Conservation (phyloP, 1,284 basidiomycete species). For the Ceratobasidium sp. region DNA sequence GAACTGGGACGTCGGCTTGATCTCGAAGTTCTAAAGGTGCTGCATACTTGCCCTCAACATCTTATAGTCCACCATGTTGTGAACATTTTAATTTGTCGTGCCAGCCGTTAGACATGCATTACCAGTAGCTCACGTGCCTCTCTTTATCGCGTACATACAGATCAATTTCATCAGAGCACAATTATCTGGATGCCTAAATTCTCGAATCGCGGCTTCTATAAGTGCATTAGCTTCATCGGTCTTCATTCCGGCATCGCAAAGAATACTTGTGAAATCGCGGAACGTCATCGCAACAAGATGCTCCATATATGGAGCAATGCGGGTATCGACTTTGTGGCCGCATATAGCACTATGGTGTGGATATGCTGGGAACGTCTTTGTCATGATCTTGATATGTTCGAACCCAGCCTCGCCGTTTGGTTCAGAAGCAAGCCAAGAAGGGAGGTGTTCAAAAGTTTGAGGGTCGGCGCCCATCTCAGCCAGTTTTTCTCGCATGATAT, state of each 20-base stretch:
- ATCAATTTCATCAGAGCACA: constrained; percentile 4
- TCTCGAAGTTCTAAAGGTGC: no score
- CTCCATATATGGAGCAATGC: constrained; percentile 5
- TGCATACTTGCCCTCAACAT: no score
- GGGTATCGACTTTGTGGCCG: constrained; percentile 7
- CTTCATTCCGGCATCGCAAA: constrained; percentile 17
- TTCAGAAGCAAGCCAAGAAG: constrained; percentile 22
- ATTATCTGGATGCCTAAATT: constrained; percentile 22
- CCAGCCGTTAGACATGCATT: background rate
- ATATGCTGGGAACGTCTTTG: constrained; percentile 7
- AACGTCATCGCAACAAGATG: background rate
- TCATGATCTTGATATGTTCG: background rate
- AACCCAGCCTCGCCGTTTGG: background rate
- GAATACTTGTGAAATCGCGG: constrained; percentile 7
- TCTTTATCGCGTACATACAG: constrained; percentile 29
- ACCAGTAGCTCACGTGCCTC: background rate
- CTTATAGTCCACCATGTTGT: no score
- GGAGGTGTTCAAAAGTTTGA: constrained; percentile 1
- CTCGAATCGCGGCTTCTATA: constrained; percentile 9
- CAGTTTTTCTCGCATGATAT: background rate
- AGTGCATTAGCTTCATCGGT: constrained; percentile 9
- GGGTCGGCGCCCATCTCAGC: constrained; percentile 15
- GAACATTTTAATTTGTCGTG: background rate
- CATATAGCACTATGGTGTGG: constrained; percentile 18
- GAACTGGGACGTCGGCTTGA: no score